Percentiles rank a stretch among this genome's conserved stretches.
Conservation (phyloP, 1,284 basidiomycete genomes). For the Crepidotus sp. region DNA sequence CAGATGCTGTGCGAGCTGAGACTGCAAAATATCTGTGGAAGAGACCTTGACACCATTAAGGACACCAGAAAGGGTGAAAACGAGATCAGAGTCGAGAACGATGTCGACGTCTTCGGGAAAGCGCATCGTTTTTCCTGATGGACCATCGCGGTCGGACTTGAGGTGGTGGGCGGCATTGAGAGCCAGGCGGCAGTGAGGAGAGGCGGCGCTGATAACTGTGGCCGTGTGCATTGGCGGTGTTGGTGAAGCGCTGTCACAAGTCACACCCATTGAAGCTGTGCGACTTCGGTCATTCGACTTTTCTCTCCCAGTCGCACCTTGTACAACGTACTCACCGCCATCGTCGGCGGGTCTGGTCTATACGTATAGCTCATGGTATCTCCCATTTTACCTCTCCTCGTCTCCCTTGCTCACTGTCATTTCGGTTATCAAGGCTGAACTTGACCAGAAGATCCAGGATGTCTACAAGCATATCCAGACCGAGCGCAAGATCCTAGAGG, state of each 20-base stretch:
- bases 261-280: too few species aligned
- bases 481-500: slow-evolving; percentile 88
- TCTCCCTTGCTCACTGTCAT: slow-evolving; percentile 7
- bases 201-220: slow-evolving; percentile 12
- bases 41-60: slow-evolving; percentile 36
- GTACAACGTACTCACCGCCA: slow-evolving; percentile 6
- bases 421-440: slow-evolving; percentile 39
- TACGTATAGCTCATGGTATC: slow-evolving; percentile 13
- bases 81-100: slow-evolving; percentile 40
- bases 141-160: slow-evolving; percentile 17
- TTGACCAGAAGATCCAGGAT: slow-evolving; percentile 89
- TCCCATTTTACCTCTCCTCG: not conserved
- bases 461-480: slow-evolving; percentile 85
- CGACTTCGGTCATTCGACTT: slow-evolving; percentile 1
- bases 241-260: not conserved
- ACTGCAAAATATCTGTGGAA: slow-evolving; percentile 34
- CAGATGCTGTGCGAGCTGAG: slow-evolving; percentile 43
- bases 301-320: slow-evolving; percentile 6
- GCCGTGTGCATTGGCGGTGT: slow-evolving; percentile 1
- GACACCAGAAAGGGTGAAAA: slow-evolving; percentile 44
- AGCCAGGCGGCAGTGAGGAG: slow-evolving; percentile 24
- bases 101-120: slow-evolving; percentile 45
- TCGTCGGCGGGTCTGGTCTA: slow-evolving; percentile 11
- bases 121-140: slow-evolving; percentile 26
- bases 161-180: slow-evolving; percentile 33